These are phyloP conservation scores for Plantago coronopus DNA, from an alignment of 305 asterid genomes.

Conservation along the genomic window DNA sequence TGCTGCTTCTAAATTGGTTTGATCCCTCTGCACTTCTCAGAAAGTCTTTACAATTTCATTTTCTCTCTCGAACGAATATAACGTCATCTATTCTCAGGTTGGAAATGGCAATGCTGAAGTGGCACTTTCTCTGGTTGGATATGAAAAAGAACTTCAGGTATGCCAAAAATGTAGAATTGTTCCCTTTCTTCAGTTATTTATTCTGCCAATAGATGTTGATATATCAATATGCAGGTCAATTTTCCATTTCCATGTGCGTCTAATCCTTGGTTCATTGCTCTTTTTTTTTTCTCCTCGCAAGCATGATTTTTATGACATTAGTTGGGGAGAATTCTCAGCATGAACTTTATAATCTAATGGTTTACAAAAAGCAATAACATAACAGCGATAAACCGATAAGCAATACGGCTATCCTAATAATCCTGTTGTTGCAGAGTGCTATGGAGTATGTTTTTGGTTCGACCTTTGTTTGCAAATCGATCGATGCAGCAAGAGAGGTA, in stretches of 20 bases:
- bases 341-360: background rate
- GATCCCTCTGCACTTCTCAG: conserved; percentile 21
- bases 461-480: conserved; percentile 87
- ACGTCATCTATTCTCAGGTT: conserved; percentile 46
- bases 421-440: conserved; percentile 59
- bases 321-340: conserved; percentile 6
- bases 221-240: background rate
- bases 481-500: conserved; percentile 84
- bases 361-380: background rate
- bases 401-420: no score
- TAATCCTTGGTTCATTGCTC: conserved; percentile 6
- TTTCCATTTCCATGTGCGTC: conserved; percentile 16
- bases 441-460: conserved; percentile 96
- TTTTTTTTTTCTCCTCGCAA: background rate
- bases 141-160: conserved; percentile 81
- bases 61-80: conserved; percentile 15
- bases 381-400: conserved; percentile 20
- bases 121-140: conserved; percentile 91
- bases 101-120: conserved; percentile 94
- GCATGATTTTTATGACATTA: background rate
- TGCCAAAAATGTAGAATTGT: conserved; percentile 20
- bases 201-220: conserved; percentile 18
- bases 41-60: conserved; percentile 9
- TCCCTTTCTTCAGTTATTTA: conserved; percentile 14
- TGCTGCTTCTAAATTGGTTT: conserved; percentile 77